Conservation (phyloP, 1,139 yeast species). For the Yueomyces sp. region DNA sequence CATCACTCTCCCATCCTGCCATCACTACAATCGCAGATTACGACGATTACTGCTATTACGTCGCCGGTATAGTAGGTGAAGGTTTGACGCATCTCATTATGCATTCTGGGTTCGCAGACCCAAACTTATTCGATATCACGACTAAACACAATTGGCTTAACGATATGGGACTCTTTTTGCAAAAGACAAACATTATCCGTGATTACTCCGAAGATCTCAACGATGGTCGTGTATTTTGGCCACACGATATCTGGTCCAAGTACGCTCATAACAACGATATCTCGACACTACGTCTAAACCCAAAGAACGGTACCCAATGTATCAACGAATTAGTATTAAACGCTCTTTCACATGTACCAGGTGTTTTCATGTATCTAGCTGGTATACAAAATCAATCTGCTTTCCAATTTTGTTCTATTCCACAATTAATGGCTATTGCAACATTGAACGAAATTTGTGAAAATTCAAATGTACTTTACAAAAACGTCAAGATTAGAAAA, state of each 20-base stretch:
- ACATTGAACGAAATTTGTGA: constrained; percentile 78
- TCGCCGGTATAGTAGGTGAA: constrained; percentile 96
- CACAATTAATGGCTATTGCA: constrained; percentile 98
- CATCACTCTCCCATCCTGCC: constrained; percentile 50
- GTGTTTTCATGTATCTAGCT: constrained; percentile 65
- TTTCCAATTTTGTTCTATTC: constrained; percentile 90
- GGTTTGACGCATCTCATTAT: constrained; percentile 78
- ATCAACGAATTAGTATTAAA: constrained; percentile 72
- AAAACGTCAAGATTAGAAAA: constrained; percentile 77
- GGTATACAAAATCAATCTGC: constrained; percentile 54
- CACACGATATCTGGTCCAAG: constrained; percentile 81
- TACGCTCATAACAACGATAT: constrained; percentile 44
- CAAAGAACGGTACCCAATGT: constrained; percentile 42
- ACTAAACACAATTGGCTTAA: constrained; percentile 33
- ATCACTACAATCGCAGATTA: constrained; percentile 69
- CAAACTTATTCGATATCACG: constrained; percentile 10
- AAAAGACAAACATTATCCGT: constrained; percentile 73
- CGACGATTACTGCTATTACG: constrained; percentile 88
- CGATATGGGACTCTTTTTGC: constrained; percentile 86
- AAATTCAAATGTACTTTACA: constrained; percentile 59
- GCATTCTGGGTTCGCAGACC: constrained; percentile 34
- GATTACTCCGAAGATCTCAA: constrained; percentile 87
- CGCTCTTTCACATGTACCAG: constrained; percentile 66
- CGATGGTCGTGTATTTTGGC: constrained; percentile 96
- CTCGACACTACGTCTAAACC: constrained; percentile 28